Percentiles rank a stretch among this genome's conserved stretches.
Evolutionary conservation across 345 rosid genomes (phyloP).

Genomic region (Aegle marmelos): DNA sequence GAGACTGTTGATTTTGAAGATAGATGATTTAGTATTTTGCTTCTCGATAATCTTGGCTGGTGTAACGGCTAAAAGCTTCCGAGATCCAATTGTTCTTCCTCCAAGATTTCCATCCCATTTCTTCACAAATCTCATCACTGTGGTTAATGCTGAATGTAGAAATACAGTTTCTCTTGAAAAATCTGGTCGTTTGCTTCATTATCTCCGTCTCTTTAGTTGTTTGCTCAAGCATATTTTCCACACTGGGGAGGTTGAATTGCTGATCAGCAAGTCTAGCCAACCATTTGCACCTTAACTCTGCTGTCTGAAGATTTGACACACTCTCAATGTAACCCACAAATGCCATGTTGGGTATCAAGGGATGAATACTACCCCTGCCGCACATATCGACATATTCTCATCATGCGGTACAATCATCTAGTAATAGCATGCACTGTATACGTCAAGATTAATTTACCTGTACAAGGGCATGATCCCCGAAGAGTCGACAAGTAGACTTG

Average conservation of each 20-base stretch:
- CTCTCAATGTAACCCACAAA: slow-evolving; percentile 61
- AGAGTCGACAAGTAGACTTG: slow-evolving; percentile 28
- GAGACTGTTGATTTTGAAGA: no score
- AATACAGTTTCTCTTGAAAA: slow-evolving; percentile 46
- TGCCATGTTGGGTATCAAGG: slow-evolving; percentile 60
- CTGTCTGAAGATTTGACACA: slow-evolving; percentile 45
- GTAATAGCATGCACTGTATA: not conserved
- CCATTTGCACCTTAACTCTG: slow-evolving; percentile 57
- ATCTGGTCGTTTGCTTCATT: slow-evolving; percentile 46
- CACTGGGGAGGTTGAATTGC: slow-evolving; percentile 37
- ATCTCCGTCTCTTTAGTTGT: slow-evolving; percentile 36
- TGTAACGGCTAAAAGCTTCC: slow-evolving; percentile 46
- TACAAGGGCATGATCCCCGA: slow-evolving; percentile 52
- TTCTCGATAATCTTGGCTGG: slow-evolving; percentile 43
- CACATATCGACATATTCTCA: not conserved
- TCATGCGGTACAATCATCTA: not conserved
- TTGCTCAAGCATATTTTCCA: slow-evolving; percentile 38
- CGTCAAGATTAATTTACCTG: slow-evolving; percentile 28
- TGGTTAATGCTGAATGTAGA: slow-evolving; percentile 50
- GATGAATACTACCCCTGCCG: slow-evolving; percentile 52
- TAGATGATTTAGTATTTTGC: not conserved
- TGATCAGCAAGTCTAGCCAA: slow-evolving; percentile 40
- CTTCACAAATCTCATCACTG: slow-evolving; percentile 50
- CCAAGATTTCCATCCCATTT: slow-evolving; percentile 54
- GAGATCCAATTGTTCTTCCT: slow-evolving; percentile 41